Percentiles rank a stretch among this genome's conserved stretches.
Evolutionary conservation across 2,329 filamentous ascomycete species (phyloP).

Genomic region (Macrophomina pseudophaseolina): DNA sequence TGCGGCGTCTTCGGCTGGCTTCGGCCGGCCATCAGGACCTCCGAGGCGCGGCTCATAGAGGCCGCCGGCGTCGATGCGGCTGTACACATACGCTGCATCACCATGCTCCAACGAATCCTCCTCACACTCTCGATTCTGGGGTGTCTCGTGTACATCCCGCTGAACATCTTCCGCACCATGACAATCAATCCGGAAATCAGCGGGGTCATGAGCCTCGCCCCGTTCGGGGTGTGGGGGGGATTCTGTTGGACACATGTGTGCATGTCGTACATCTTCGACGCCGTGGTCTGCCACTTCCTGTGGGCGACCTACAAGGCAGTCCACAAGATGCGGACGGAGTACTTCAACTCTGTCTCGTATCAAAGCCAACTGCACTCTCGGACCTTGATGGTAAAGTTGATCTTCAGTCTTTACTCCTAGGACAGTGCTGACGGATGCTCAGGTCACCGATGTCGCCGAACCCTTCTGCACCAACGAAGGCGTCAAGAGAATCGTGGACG

Average conservation of each 20-base stretch:
- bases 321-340: conserved; percentile 71
- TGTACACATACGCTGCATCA: too few relatives aligned
- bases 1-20: too few relatives aligned
- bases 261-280: conserved; percentile 69
- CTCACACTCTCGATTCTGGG: too few relatives aligned
- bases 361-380: conserved; percentile 82
- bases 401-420: not conserved
- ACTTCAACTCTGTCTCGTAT: conserved; percentile 87
- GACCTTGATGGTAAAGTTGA: conserved; percentile 57
- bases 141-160: too few relatives aligned
- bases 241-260: conserved; percentile 65
- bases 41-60: too few relatives aligned
- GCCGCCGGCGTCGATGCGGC: too few relatives aligned
- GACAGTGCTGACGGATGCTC: not conserved
- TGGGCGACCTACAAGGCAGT: conserved; percentile 90
- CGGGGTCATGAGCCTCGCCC: conserved; percentile 63
- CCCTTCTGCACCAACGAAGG: too few relatives aligned
- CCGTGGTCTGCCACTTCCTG: conserved; percentile 78
- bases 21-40: too few relatives aligned
- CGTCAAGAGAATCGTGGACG: too few relatives aligned
- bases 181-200: conserved; percentile 32
- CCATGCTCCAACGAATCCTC: too few relatives aligned
- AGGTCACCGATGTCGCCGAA: too few relatives aligned
- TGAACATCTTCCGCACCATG: too few relatives aligned
- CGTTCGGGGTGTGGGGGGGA: conserved; percentile 54